Base-by-base conservation (phyloP, 106 monocot genomes). In the Phalaenopsis equestris region DNA sequence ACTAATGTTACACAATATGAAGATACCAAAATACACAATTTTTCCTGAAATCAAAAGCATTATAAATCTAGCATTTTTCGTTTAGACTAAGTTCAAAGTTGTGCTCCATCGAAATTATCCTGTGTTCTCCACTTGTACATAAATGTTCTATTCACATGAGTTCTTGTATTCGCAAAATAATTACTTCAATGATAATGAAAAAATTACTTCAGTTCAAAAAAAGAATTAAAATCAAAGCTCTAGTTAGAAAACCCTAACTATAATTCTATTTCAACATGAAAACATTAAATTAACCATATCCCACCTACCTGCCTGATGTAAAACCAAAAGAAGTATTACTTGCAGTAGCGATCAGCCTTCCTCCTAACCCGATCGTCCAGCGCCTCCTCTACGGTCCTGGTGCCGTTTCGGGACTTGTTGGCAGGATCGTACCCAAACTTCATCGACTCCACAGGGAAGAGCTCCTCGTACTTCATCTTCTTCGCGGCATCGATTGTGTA, bases 321-420 rank as follows among this genome's bases (percentile, higher is more conserved):
- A 49, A 30, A 49, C 48, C 48, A 76, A 41, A 49, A 76, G 24
- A 8, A 76, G 47, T 2, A 72, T 94, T 89, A 99, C 93, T 99
- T 99, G 93, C 99, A 99, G 84, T 98, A 99, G 15, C 94, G 91
- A 73, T 99, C 99, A 64, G 94, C 99, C 91, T 95, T 99, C 91
- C 95, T 99, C 84, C 81, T 84, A 36, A 99, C 93, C 23, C 99
- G 91, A 75, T 99, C 95, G 52, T 99, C 94, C 15, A 99, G 89
- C 30, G 93, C 83, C 84, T 99, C 91, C 84, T 95, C 99, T 7
- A 91, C 88, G 47, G 87, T 79, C 72, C 89, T 81, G 24, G 81
- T 38, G 79, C 48, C 56, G 17, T 70, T 82, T 41, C 85, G 80
- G 49, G 87, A 72, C 86, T 84, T 89, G 78, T 98, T 94, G 16